These are phyloP conservation scores for Bifiguratus adelaidae DNA, from an alignment of 192 early-diverging fungal genomes.

Conservation along the genomic window DNA sequence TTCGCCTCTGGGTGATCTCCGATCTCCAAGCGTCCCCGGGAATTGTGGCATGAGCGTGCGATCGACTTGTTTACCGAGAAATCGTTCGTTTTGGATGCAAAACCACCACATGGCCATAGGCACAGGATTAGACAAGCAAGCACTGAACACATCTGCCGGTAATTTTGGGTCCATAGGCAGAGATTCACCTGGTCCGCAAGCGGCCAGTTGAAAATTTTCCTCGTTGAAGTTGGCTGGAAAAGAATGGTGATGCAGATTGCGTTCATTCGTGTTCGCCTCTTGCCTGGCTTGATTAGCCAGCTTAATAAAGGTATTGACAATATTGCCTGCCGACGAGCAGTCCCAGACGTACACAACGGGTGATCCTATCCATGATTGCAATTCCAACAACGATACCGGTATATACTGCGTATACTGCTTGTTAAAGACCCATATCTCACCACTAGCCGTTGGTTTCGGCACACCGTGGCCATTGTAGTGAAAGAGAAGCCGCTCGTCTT, in stretches of 20 bases:
- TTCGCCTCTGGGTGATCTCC: slow-evolving; percentile 91
- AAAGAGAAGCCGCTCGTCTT: slow-evolving; percentile 90
- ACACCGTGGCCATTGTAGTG: slow-evolving; percentile 99
- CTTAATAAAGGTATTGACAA: slow-evolving; percentile 80
- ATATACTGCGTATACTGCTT: slow-evolving; percentile 98
- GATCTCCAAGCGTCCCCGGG: slow-evolving; percentile 81
- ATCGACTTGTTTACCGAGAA: too few species aligned
- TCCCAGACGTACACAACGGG: slow-evolving; percentile 97
- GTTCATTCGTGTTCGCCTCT: slow-evolving; percentile 39
- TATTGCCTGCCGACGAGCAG: slow-evolving; percentile 86
- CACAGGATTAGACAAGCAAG: slow-evolving; percentile 93
- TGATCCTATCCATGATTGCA: slow-evolving; percentile 91
- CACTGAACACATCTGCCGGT: slow-evolving; percentile 94
- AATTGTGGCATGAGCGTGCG: too few species aligned
- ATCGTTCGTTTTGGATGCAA: slow-evolving; percentile 84
- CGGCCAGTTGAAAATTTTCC: slow-evolving; percentile 92
- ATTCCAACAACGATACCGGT: slow-evolving; percentile 81
- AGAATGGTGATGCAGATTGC: slow-evolving; percentile 24
- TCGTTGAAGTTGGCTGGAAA: slow-evolving; percentile 30
- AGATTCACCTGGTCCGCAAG: slow-evolving; percentile 72
- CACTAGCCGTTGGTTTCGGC: slow-evolving; percentile 84
- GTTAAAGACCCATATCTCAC: slow-evolving; percentile 99
- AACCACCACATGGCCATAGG: slow-evolving; percentile 90
- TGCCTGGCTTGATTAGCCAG: slow-evolving; percentile 80
- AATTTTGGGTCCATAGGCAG: slow-evolving; percentile 90